phyloP scores from a whole-genome alignment of 2,329 filamentous ascomycete species.

The Epicoccum nigrum region DNA sequence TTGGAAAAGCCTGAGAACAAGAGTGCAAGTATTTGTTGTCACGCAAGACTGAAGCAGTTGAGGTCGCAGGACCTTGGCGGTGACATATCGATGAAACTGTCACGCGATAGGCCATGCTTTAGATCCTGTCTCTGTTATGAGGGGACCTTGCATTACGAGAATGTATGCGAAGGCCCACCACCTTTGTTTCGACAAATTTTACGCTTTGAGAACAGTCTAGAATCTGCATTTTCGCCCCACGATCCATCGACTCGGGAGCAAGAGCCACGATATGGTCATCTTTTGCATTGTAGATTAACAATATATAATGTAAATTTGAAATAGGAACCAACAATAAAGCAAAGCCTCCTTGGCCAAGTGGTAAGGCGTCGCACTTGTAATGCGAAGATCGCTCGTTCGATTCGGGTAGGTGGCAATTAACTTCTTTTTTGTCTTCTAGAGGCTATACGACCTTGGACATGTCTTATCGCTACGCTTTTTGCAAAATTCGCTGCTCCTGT shows the following conservation, averaged over 20 bases:
- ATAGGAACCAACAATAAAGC: background rate
- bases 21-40: background rate
- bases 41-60: constrained; percentile 18
- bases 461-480: background rate
- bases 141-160: background rate
- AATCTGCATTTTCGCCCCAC: no score
- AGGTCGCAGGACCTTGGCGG: constrained; percentile 29
- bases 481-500: no score
- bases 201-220: no score
- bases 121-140: background rate
- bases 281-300: no score
- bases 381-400: constrained; percentile 25
- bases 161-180: background rate
- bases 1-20: background rate
- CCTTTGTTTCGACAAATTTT: no score
- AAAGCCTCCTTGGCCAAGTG: constrained; percentile 23
- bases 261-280: no score
- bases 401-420: constrained; percentile 19
- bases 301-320: background rate
- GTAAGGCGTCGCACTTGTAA: constrained; percentile 25
- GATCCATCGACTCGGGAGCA: no score
- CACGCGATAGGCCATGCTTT: background rate
- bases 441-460: background rate
- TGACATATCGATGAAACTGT: background rate
- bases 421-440: background rate